Evolutionary conservation across 768 basidiomycete species (phyloP).

Genomic region (Piloderma croceum): DNA sequence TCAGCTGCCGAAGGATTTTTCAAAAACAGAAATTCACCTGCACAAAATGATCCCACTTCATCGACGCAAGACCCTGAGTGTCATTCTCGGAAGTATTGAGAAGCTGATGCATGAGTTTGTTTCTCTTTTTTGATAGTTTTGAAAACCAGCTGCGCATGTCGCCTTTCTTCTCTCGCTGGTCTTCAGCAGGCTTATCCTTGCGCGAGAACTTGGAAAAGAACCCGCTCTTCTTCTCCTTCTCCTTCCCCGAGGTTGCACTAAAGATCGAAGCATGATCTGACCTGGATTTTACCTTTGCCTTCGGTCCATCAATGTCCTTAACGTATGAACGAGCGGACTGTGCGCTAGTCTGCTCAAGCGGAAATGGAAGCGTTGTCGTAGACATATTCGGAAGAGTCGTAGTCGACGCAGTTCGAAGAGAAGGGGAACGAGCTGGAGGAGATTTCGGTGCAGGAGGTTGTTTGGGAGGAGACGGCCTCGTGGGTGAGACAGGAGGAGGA

Average conservation of each 20-base stretch:
- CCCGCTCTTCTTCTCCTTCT: slow-evolving; percentile 33
- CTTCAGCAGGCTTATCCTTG: slow-evolving; percentile 34
- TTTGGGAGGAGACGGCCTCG: slow-evolving; percentile 14
- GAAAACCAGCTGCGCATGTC: slow-evolving; percentile 52
- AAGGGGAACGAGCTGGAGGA: slow-evolving; percentile 21
- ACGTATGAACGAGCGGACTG: slow-evolving; percentile 72
- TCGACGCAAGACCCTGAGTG: slow-evolving; percentile 45
- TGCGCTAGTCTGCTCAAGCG: slow-evolving; percentile 45
- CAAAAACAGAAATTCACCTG: slow-evolving; percentile 39
- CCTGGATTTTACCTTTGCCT: slow-evolving; percentile 68
- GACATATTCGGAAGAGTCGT: slow-evolving; percentile 6
- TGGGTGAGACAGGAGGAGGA: slow-evolving; percentile 9
- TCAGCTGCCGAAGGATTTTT: background rate
- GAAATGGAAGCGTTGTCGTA: slow-evolving; percentile 30
- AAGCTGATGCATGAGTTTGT: slow-evolving; percentile 57
- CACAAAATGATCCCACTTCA: slow-evolving; percentile 80
- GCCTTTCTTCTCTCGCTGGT: slow-evolving; percentile 30
- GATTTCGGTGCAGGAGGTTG: slow-evolving; percentile 11
- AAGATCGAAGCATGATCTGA: slow-evolving; percentile 52
- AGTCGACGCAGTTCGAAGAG: background rate
- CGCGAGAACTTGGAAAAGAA: slow-evolving; percentile 48
- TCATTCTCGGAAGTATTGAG: slow-evolving; percentile 51
- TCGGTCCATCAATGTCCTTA: slow-evolving; percentile 43
- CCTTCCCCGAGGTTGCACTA: slow-evolving; percentile 34
- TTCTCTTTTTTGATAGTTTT: slow-evolving; percentile 54